Evolutionary conservation across 2,329 filamentous ascomycete species (phyloP), one percentile per base, ranked within the genome.

Genomic region (Elsinoe necatrix): DNA sequence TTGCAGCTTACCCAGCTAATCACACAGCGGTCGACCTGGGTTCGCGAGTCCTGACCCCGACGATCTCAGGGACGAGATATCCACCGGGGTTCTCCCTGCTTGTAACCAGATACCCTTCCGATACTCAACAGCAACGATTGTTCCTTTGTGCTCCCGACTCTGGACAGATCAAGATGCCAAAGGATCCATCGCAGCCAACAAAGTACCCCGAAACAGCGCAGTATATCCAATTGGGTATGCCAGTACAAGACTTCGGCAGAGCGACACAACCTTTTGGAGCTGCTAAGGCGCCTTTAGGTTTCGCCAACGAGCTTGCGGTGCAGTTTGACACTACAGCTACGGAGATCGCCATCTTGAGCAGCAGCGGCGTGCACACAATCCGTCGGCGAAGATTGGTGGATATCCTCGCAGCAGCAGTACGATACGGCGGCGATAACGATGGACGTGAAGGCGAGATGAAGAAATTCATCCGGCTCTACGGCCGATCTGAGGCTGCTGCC

Each of bases 261-360:
- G 82, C 89, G 25, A 88, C 86, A 0, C 79, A 80, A 50, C 81
- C 87, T 0, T 92, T 90, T 63, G 79, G 83, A 14, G 86, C 87
- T 8, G 79, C 83, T 0, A 73, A 73, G 9, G 80, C 82, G 23
- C 87, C 88, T 0, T 68, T 83, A 20, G 92, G 91, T 0, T 97
- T 95, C 65, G 91, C 92, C 9, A 98, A 98, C 64, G 93, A 98
- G 72, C 77, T 97, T 57, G 89, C 93, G 1, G 86, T 95, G n/a
- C 95, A 98, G 64, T 98, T 93, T 64, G 93, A 98, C 65, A 80
- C 87, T 59, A 77, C 84, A 0, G 80, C 86, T 0, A 83, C 86
- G 52, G 92, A 98, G 67, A 84, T 97, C 61, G 93, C 92, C 1
- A 83, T 98, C 47, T 78, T 98, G 55, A 97, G 93, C 29, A 95